A percentile compares a stretch with the other conserved stretches of the same genome.
These are phyloP conservation scores for Urtica urens DNA, from an alignment of 306 rosid species.

Conservation along the genomic window DNA sequence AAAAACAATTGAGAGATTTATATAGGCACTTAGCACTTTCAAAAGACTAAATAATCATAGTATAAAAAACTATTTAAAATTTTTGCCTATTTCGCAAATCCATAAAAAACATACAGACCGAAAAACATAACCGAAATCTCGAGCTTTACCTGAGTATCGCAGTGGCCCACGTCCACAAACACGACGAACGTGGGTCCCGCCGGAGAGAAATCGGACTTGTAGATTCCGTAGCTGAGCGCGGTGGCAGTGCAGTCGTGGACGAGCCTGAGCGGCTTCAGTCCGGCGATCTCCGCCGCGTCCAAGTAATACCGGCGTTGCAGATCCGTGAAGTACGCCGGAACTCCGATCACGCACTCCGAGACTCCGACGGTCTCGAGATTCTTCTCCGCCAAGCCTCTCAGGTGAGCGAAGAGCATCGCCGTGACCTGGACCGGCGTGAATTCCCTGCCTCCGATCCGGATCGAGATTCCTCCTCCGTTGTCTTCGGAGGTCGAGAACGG, in stretches of 20 bases:
- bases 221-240: constrained; percentile 83
- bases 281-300: constrained; percentile 75
- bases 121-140: no score
- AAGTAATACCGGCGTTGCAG: constrained; percentile 80
- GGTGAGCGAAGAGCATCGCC: constrained; percentile 86
- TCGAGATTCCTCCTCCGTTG: constrained; percentile 64
- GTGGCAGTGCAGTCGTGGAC: constrained; percentile 95
- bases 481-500: constrained; percentile 68
- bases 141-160: constrained; percentile 87
- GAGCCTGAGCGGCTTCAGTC: constrained; percentile 77
- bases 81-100: no score
- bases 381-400: constrained; percentile 58
- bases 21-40: no score
- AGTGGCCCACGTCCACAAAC: constrained; percentile 78
- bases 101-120: no score
- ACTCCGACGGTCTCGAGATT: constrained; percentile 47
- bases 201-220: constrained; percentile 41
- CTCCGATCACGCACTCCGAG: constrained; percentile 78
- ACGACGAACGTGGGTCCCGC: constrained; percentile 37
- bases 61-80: no score
- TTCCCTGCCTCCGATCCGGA: constrained; percentile 47
- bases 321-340: constrained; percentile 77
- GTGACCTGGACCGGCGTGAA: constrained; percentile 75
- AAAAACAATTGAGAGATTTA: no score
- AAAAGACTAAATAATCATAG: no score